A percentile compares a stretch with the other conserved stretches of the same genome.
Evolutionary conservation across 306 rosid genomes (phyloP).

Genomic region (Boehmeria nivea): DNA sequence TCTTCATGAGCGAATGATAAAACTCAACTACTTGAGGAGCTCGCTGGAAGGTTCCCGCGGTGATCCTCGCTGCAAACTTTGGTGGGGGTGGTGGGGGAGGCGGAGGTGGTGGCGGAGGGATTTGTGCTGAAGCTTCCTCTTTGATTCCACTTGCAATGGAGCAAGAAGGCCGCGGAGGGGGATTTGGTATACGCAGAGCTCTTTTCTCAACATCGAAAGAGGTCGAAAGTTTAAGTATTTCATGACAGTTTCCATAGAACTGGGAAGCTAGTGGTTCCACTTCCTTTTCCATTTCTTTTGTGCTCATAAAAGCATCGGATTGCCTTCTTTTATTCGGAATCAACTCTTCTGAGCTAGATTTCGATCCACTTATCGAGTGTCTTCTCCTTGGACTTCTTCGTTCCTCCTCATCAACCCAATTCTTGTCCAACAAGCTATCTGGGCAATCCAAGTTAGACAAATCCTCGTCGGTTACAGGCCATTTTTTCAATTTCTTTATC

Average conservation of each 20-base stretch:
- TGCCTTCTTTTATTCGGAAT: constrained; percentile 66
- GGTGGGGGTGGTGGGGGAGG: constrained; percentile 86
- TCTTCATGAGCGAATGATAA: constrained; percentile 95
- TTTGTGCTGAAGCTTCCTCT: constrained; percentile 36
- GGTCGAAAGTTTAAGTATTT: constrained; percentile 43
- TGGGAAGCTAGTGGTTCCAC: constrained; percentile 42
- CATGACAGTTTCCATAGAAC: constrained; percentile 41
- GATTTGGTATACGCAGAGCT: constrained; percentile 81
- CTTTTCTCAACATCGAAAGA: constrained; percentile 78
- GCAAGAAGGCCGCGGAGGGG: constrained; percentile 92
- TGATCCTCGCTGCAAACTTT: constrained; percentile 47
- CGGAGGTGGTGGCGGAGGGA: constrained; percentile 71
- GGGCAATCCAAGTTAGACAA: constrained; percentile 54
- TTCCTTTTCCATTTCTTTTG: constrained; percentile 59
- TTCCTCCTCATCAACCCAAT: constrained; percentile 57
- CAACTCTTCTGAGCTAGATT: constrained; percentile 57
- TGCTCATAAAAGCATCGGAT: constrained; percentile 61
- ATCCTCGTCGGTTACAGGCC: constrained; percentile 60
- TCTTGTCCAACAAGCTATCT: constrained; percentile 41
- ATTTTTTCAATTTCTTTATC: constrained; percentile 70
- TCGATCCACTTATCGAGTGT: constrained; percentile 87
- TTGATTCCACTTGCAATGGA: constrained; percentile 46
- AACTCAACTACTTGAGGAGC: constrained; percentile 96
- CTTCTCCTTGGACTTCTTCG: constrained; percentile 73
- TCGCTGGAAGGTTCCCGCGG: constrained; percentile 57